These are phyloP conservation scores for Leccinum angustisporum DNA, from an alignment of 1,284 basidiomycete species.

Conservation along the genomic window DNA sequence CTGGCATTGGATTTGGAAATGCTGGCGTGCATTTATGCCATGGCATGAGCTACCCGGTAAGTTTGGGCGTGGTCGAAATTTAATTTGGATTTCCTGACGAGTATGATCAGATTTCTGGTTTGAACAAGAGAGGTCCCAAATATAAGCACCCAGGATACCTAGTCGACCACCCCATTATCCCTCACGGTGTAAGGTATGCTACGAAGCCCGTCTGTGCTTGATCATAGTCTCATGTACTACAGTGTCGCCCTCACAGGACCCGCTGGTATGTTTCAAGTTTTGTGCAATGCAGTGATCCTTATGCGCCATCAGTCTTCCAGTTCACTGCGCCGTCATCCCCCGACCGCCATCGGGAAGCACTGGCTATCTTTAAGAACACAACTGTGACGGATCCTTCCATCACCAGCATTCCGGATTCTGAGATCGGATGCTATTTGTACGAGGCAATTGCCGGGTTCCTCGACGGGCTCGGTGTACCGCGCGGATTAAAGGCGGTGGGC, in stretches of 20 bases:
- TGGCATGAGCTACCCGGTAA: slow-evolving; percentile 80
- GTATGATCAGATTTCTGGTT: slow-evolving; percentile 76
- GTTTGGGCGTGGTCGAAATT: slow-evolving; percentile 19
- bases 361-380: slow-evolving; percentile 79
- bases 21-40: slow-evolving; percentile 92
- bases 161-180: slow-evolving; percentile 85
- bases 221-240: neutral
- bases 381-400: slow-evolving; percentile 68
- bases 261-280: slow-evolving; percentile 46
- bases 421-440: slow-evolving; percentile 79
- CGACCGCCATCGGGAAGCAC: slow-evolving; percentile 85
- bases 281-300: neutral
- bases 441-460: slow-evolving; percentile 93
- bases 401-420: slow-evolving; percentile 74
- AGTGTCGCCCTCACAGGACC: slow-evolving; percentile 89
- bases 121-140: slow-evolving; percentile 92
- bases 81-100: slow-evolving; percentile 6
- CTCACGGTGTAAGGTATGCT: slow-evolving; percentile 79
- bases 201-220: neutral
- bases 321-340: slow-evolving; percentile 93
- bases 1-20: slow-evolving; percentile 95
- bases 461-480: slow-evolving; percentile 82
- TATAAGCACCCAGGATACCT: slow-evolving; percentile 86
- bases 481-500: slow-evolving; percentile 86
- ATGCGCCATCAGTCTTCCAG: slow-evolving; percentile 66